Base-by-base conservation (phyloP, 352 stramenopile species). In the Elongisporangium senticosum region DNA sequence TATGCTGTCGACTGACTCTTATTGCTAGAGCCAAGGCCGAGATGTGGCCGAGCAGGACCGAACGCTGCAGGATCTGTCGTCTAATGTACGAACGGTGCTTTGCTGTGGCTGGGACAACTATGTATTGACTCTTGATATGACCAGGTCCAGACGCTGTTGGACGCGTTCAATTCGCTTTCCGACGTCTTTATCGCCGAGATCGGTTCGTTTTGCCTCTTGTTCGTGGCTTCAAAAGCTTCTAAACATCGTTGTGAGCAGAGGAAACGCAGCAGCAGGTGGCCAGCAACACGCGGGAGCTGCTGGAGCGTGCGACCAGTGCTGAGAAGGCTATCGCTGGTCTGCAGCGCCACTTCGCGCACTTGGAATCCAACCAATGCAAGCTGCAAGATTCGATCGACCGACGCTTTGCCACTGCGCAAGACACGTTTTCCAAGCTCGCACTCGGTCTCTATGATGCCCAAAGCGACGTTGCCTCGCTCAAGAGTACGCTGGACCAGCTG, bases 121-220 rank as follows among this genome's bases (percentile, higher is more conserved):
- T 58, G 8, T 7, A n/a, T 11, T 19, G 14, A 14, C 19, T 56
- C 8, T 0, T 49, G 37, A 17, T 28, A 22, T 4, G 6, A 11
- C 28, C 39, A 87, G 77, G 71, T 88, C 4, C 61, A 67, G 10
- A 69, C 69, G 37, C 59, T 87, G 2, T 67, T 85, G 22, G 62
- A 84, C 2, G 74, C 79, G 1, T 89, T 89, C 58, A 68, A 73
- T 13, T 84, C 75, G 19, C 55, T 86, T 5, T 86, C 75, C 2
- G 77, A 87, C 22, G 77, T 83, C 0, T 74, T 79, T 53, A 83
- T 75, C 2, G 77, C 72, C 55, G 75, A 83, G 57, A 62, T 79
- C 10, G 73, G 73, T 83, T 49, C 4, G 62, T 60, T 43, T 17
- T 17, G 23, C 33, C 1, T 10, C 17, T 4, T n/a, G 3, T 17